Base-by-base conservation (phyloP, 441 rosid genomes). In the Rhodomyrtus psidioides region DNA sequence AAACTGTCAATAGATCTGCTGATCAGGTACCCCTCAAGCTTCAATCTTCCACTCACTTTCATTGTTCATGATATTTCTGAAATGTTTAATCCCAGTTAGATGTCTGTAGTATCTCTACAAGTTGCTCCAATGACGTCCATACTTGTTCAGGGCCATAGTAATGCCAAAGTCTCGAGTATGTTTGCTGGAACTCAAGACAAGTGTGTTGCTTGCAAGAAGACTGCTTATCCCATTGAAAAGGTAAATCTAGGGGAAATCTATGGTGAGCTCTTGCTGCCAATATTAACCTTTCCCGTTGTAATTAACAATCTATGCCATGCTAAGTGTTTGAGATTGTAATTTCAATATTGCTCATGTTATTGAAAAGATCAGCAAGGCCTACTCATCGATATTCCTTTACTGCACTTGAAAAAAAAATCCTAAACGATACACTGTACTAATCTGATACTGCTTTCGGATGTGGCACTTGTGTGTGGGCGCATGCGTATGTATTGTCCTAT, bases 101-200 rank as follows among this genome's bases (percentile, higher is more conserved):
- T 39, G 15, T 21, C 51, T 6, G 15, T 21, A 12, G 51, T 12
- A 39, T 70, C 79, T 10, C 79, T 6, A 19, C 70, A 53, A 21
- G 34, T 83, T 82, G 81, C 70, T 85, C 85, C 39, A 44, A 58
- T 27, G 26, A 56, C 55, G 62, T 49, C 87, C 81, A 86, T 79
- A 83, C 81, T 75, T 83, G 19, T 55, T 53, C 93, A 93, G 95
- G 92, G 88, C 65, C 84, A 82, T 6, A 81, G 89, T 89, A 92
- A 87, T 88, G 94, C 90, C 90, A 92, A 84, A 89, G 93, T 94
- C 84, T 92, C 94, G 14, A 92, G 93, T 62, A 83, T 94, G 92
- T 95, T 95, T 88, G 95, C 93, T 55, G 97, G 97, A 84, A 95
- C 96, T 81, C 95, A 93, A 85, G 97, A 95, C 54, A 95, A 95